Percentiles rank a stretch among this genome's conserved stretches.
These are phyloP conservation scores for Kodamaea sagamina DNA, from an alignment of 805 yeast species.

Conservation along the genomic window DNA sequence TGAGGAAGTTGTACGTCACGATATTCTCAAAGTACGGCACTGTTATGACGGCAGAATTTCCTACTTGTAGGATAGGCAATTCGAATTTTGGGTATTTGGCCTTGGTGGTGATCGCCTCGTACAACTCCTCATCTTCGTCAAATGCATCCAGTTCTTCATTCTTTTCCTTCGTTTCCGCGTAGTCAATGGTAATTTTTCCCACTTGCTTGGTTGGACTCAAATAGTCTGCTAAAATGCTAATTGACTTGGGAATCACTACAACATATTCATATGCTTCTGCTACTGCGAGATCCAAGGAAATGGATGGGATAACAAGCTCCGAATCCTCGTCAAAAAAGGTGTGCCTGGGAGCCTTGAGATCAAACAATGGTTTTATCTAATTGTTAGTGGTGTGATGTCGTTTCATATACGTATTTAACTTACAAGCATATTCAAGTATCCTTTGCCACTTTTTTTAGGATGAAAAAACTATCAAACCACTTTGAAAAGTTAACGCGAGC, in stretches of 20 bases:
- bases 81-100: constrained; percentile 23
- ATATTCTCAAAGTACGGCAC: constrained; percentile 41
- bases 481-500: too few species aligned
- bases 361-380: constrained; percentile 50
- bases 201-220: constrained; percentile 17
- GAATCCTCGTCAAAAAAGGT: constrained; percentile 41
- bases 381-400: constrained; percentile 6
- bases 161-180: constrained; percentile 17
- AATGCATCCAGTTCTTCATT: constrained; percentile 31
- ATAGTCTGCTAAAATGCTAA: constrained; percentile 19
- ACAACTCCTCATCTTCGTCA: constrained; percentile 54
- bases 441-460: constrained; percentile 5
- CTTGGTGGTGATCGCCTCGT: constrained; percentile 33
- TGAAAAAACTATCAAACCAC: background rate
- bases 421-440: constrained; percentile 13
- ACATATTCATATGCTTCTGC: constrained; percentile 9
- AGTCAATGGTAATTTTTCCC: constrained; percentile 19
- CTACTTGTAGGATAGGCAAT: constrained; percentile 26
- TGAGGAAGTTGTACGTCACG: constrained; percentile 34
- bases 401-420: constrained; percentile 3
- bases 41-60: constrained; percentile 17
- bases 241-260: constrained; percentile 21
- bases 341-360: constrained; percentile 52
- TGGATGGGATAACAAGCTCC: constrained; percentile 22
- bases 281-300: constrained; percentile 6